These are phyloP conservation scores for Amborella trichopoda DNA, from an alignment of 164 flowering plant species.

Conservation along the genomic window DNA sequence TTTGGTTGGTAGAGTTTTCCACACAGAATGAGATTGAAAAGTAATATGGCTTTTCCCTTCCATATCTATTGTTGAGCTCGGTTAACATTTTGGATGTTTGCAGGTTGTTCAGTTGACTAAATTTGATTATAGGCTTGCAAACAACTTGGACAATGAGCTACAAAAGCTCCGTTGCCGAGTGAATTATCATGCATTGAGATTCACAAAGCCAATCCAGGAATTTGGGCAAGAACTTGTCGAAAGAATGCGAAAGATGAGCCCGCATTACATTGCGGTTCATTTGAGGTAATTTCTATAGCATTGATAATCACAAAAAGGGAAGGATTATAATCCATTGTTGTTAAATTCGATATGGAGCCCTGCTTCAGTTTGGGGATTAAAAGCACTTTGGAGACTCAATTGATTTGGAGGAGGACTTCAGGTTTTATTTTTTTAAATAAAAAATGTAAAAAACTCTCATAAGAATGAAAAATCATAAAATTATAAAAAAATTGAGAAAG, in stretches of 20 bases:
- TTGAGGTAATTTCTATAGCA: constrained; percentile 19
- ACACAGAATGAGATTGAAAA: too few relatives aligned
- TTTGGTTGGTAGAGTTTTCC: too few relatives aligned
- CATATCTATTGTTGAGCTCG: too few relatives aligned
- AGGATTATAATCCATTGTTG: neutral
- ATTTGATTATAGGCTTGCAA: constrained; percentile 93
- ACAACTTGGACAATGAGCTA: constrained; percentile 55
- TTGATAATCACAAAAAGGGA: neutral
- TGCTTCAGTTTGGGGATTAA: too few relatives aligned
- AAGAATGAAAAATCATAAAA: too few relatives aligned
- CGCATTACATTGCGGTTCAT: constrained; percentile 78
- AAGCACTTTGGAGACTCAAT: too few relatives aligned
- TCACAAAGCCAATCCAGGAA: constrained; percentile 60
- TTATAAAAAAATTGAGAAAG: too few relatives aligned
- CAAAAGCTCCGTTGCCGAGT: constrained; percentile 93
- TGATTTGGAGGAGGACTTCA: too few relatives aligned
- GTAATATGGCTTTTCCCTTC: too few relatives aligned
- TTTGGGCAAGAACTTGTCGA: constrained; percentile 60
- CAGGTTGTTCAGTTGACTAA: constrained; percentile 96
- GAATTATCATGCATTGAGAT: constrained; percentile 83
- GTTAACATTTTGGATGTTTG: constrained; percentile 10
- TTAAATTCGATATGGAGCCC: too few relatives aligned
- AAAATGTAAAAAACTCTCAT: too few relatives aligned
- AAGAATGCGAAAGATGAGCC: constrained; percentile 58
- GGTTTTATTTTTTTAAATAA: too few relatives aligned